Conservation (phyloP, 345 rosid species). For the Reutealis trisperma region DNA sequence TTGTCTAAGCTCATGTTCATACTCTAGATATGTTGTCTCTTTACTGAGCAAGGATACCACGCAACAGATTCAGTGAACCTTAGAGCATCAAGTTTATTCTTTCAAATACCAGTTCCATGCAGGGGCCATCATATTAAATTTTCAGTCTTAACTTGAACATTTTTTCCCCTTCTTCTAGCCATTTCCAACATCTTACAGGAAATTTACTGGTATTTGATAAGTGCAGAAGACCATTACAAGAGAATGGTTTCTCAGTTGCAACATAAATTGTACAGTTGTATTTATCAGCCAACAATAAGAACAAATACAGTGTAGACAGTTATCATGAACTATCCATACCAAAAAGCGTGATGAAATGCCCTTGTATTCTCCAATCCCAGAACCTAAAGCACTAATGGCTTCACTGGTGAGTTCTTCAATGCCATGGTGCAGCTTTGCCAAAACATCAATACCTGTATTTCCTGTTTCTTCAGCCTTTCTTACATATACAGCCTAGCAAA, state of each 20-base stretch:
- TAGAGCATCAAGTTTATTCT: not conserved
- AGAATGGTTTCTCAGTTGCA: not conserved
- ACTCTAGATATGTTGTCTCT: not conserved
- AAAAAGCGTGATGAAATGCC: constrained; percentile 54
- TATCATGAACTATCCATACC: constrained; percentile 35
- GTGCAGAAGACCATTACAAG: not conserved
- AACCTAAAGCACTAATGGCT: constrained; percentile 41
- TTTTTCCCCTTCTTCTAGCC: not conserved
- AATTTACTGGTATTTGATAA: not conserved
- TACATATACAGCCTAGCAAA: constrained; percentile 52
- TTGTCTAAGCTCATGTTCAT: not conserved
- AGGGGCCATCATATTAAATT: not conserved
- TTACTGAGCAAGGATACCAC: not conserved
- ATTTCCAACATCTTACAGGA: not conserved
- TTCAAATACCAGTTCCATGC: not conserved
- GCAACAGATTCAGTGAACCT: not conserved
- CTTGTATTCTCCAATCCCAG: constrained; percentile 45
- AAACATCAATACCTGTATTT: constrained; percentile 42
- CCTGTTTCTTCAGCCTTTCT: constrained; percentile 70
- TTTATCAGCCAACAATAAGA: not conserved
- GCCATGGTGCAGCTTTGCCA: constrained; percentile 76
- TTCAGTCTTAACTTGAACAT: not conserved
- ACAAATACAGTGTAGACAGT: not conserved
- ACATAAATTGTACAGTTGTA: not conserved
- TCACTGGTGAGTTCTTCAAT: constrained; percentile 54